These are phyloP conservation scores for Naganishia sp. DNA, from an alignment of 1,284 basidiomycete species.

Conservation along the genomic window DNA sequence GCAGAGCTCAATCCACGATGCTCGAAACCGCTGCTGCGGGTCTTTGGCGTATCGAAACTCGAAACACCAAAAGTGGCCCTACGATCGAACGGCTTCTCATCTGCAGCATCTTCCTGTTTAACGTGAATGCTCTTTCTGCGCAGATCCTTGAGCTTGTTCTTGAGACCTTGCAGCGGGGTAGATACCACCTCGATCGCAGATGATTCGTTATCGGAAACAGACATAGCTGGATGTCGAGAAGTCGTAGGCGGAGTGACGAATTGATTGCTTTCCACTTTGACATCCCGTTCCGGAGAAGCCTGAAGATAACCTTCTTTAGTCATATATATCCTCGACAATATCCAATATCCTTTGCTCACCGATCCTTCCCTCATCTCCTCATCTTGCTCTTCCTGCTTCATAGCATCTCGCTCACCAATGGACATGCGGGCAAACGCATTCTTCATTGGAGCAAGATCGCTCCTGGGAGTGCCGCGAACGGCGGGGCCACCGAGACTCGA, in stretches of 20 bases:
- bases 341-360: neutral
- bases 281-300: neutral
- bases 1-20: conserved; percentile 9
- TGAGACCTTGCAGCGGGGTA: conserved; percentile 19
- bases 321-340: neutral
- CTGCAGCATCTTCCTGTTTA: conserved; percentile 11
- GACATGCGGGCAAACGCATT: conserved; percentile 21
- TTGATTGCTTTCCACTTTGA: too few species aligned
- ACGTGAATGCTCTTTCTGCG: conserved; percentile 15
- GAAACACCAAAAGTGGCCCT: conserved; percentile 14
- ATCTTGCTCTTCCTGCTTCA: conserved; percentile 4
- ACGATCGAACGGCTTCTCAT: conserved; percentile 23
- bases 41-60: neutral
- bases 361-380: conserved; percentile 3
- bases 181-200: conserved; percentile 3
- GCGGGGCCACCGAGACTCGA: conserved; percentile 24
- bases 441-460: conserved; percentile 17
- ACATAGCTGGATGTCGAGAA: conserved; percentile 24
- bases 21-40: conserved; percentile 1
- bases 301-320: neutral
- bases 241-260: neutral
- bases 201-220: conserved; percentile 3
- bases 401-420: neutral
- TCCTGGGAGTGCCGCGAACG: conserved; percentile 21
- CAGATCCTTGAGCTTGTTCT: conserved; percentile 22